phyloP scores from a whole-genome alignment of 1,284 basidiomycete genomes.

The Ceratobasidium theobromae region DNA sequence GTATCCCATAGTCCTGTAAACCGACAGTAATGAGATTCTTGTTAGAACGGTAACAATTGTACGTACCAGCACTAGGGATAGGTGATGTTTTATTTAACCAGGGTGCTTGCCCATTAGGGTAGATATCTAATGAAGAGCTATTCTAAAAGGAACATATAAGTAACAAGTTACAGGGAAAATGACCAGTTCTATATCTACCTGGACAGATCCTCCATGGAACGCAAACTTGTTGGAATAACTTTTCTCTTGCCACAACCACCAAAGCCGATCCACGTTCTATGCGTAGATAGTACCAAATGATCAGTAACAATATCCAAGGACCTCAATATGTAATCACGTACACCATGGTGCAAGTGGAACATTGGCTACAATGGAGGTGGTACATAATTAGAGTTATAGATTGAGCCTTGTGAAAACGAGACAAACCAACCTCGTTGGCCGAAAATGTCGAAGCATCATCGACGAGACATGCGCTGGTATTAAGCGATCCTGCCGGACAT shows the following conservation, averaged over 20 bases:
- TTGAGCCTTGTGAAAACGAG: background rate
- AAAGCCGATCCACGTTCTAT: background rate
- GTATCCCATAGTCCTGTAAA: background rate
- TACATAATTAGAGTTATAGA: background rate
- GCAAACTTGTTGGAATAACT: background rate
- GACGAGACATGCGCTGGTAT: background rate
- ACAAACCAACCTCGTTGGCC: background rate
- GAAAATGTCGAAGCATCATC: background rate
- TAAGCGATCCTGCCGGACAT: background rate
- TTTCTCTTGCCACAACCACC: slow-evolving; percentile 1
- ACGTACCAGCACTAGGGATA: background rate
- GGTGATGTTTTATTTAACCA: background rate
- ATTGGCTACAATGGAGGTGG: background rate
- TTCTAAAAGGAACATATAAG: background rate
- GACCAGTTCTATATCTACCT: background rate
- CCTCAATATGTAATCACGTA: no score
- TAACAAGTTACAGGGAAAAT: background rate
- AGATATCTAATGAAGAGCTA: background rate
- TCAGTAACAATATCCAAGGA: no score
- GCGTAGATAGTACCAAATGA: background rate
- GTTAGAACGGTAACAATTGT: background rate
- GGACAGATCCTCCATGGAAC: background rate
- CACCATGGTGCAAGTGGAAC: background rate
- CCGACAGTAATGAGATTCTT: background rate
- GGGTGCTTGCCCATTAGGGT: background rate